Percentiles rank a stretch among this genome's conserved stretches.
Conservation (phyloP, 106 monocot species). For the Platanthera zijinensis region DNA sequence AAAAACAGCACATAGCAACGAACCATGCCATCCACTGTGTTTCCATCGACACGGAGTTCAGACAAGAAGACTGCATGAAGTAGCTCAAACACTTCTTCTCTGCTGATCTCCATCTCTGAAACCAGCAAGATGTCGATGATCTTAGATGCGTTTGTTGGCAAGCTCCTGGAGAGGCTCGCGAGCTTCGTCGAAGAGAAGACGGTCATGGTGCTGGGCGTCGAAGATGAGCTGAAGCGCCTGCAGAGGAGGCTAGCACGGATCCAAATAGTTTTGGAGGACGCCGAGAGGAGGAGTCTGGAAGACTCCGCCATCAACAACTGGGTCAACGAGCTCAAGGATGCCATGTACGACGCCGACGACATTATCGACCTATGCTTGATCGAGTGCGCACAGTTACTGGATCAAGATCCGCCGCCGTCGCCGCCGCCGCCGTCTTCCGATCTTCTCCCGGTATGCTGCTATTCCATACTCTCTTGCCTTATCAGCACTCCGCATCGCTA, state of each 20-base stretch:
- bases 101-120: no score
- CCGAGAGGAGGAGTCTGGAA: conserved; percentile 7
- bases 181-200: conserved; percentile 4
- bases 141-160: conserved; percentile 8
- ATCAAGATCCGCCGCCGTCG: background rate
- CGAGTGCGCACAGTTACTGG: background rate
- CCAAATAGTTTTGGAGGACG: conserved; percentile 4
- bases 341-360: conserved; percentile 12
- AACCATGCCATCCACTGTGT: no score
- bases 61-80: no score
- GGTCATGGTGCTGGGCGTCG: conserved; percentile 7
- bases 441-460: background rate
- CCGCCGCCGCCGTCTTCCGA: background rate
- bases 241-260: conserved; percentile 5
- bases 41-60: no score
- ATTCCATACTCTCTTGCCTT: conserved; percentile 3
- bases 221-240: conserved; percentile 10
- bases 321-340: conserved; percentile 11
- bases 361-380: conserved; percentile 11
- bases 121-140: conserved; percentile 9
- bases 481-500: background rate
- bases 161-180: background rate
- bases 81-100: no score
- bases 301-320: conserved; percentile 9
- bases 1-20: no score